Evolutionary conservation across 2,329 filamentous ascomycete species (phyloP).

Genomic region (Ophiostoma triangulosporum): DNA sequence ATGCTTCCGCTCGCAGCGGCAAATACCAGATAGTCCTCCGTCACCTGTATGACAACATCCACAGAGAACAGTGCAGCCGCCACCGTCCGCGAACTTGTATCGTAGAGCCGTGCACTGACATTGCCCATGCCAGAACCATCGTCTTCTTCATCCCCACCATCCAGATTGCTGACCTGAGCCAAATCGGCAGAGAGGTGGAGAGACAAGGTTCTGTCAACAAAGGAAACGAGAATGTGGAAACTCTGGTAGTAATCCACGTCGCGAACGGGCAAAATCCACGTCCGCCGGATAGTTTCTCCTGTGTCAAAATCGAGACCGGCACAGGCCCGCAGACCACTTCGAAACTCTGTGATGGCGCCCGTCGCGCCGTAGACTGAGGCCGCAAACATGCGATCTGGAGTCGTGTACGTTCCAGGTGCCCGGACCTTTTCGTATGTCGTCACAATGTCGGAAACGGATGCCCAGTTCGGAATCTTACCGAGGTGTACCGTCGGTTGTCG

Average conservation of each 20-base stretch:
- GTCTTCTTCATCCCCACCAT: not conserved
- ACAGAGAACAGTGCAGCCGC: slow-evolving; percentile 25
- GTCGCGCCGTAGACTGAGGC: slow-evolving; percentile 49
- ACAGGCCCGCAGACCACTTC: slow-evolving; percentile 55
- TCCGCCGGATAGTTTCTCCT: slow-evolving; percentile 32
- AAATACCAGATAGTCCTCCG: slow-evolving; percentile 32
- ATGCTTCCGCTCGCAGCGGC: slow-evolving; percentile 19
- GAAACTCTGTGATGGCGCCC: slow-evolving; percentile 54
- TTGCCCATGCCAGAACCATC: not conserved
- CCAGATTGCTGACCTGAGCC: slow-evolving; percentile 28
- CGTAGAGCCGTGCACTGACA: slow-evolving; percentile 25
- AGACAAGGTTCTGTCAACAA: slow-evolving; percentile 34
- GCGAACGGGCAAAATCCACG: slow-evolving; percentile 35
- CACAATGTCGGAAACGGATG: slow-evolving; percentile 42
- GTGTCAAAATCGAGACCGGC: slow-evolving; percentile 46
- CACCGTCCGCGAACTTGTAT: slow-evolving; percentile 39
- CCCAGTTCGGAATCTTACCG: slow-evolving; percentile 52
- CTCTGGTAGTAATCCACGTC: slow-evolving; percentile 16
- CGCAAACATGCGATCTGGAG: slow-evolving; percentile 48
- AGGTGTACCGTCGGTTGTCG: slow-evolving; percentile 30
- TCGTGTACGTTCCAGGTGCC: slow-evolving; percentile 37
- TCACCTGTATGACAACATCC: slow-evolving; percentile 38
- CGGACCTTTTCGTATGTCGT: slow-evolving; percentile 26
- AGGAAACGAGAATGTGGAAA: slow-evolving; percentile 32
- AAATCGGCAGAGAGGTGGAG: slow-evolving; percentile 37